Evolutionary conservation across 495 filamentous ascomycete species (phyloP), one percentile per base, ranked within the genome.

Genomic region (Penicillium diatomitis): DNA sequence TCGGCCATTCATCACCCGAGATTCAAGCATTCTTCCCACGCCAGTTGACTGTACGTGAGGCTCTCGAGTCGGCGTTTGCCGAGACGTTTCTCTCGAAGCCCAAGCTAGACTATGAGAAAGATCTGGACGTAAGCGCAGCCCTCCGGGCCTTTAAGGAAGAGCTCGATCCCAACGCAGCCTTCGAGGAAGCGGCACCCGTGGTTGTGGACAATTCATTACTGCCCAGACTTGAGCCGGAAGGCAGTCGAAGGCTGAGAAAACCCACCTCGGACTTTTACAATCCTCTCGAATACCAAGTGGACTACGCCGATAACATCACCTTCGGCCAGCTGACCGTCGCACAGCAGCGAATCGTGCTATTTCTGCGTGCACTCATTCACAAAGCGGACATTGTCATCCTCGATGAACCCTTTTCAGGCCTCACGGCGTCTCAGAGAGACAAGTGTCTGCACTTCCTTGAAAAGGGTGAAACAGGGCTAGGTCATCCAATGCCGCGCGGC

Each of bases 1-100:
- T 97, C 45, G 92, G 92, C 11, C 89, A 96, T 57, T 89, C 89
- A 2, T 90, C 86, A 40, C 94, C 92, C 0, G 92, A 98, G 61
- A 86, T 96, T 20, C 90, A 96, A 53, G 82, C 85, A 41, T 88
- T 95, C 70, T 96, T 96, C 69, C 92, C 92, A 2, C 81, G 81
- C 39, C 74, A 79, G 32, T 73, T 96, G 43, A 85, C 82, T 1
- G 66, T 96, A 12, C 80, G 87, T 6, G 78, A 84, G 45, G 77
- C 85, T 0, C 58, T 98, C 2, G 87, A 90, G 58, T 87, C 81
- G 38, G 89, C 91, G 2, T 96, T 88, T 78, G 85, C 88, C 6
- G 88, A 96, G 40, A 92, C 92, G 0, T 91, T 94, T 52, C 71
- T 83, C 5, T 71, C 80, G 2, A 81, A 76, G 47, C 87, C 92